A percentile compares a stretch with the other conserved stretches of the same genome.
These are phyloP conservation scores for Lactarius psammicola DNA, from an alignment of 768 basidiomycete species.

Conservation along the genomic window DNA sequence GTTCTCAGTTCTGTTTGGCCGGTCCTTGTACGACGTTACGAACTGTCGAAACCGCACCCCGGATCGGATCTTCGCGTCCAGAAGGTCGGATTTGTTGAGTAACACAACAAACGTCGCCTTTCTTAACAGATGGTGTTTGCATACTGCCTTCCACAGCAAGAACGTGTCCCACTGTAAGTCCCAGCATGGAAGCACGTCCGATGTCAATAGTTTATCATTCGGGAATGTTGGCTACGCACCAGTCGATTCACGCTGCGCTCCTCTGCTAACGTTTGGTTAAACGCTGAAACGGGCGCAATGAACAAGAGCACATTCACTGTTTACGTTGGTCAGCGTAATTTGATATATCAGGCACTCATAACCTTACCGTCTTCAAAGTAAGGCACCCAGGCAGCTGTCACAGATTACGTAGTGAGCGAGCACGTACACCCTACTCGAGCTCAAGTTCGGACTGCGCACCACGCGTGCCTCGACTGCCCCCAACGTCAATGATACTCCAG, in stretches of 20 bases:
- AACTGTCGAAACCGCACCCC: constrained; percentile 55
- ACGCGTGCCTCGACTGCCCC: constrained; percentile 56
- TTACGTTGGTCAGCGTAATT: neutral
- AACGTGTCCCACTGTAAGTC: constrained; percentile 51
- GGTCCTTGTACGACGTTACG: constrained; percentile 53
- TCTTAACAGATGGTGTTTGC: constrained; percentile 54
- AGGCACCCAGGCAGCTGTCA: constrained; percentile 60
- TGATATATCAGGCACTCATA: neutral
- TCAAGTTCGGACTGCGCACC: constrained; percentile 37
- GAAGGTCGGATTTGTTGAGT: constrained; percentile 62
- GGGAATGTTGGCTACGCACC: constrained; percentile 37
- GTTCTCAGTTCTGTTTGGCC: constrained; percentile 50
- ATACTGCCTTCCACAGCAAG: constrained; percentile 58
- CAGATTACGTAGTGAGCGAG: constrained; percentile 4
- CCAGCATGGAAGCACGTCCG: constrained; percentile 6
- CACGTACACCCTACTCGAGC: neutral
- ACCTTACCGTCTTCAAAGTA: constrained; percentile 63
- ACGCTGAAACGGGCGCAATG: constrained; percentile 61
- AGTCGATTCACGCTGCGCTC: constrained; percentile 59
- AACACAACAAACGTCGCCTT: constrained; percentile 57
- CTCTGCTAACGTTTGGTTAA: constrained; percentile 61
- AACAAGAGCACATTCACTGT: constrained; percentile 65
- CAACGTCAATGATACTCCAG: constrained; percentile 69
- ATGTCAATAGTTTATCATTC: constrained; percentile 8
- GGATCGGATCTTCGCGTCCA: constrained; percentile 50